Evolutionary conservation across 1,284 basidiomycete species (phyloP), one percentile per base, ranked within the genome.

Genomic region (Phellopilus nigrolimitatus): DNA sequence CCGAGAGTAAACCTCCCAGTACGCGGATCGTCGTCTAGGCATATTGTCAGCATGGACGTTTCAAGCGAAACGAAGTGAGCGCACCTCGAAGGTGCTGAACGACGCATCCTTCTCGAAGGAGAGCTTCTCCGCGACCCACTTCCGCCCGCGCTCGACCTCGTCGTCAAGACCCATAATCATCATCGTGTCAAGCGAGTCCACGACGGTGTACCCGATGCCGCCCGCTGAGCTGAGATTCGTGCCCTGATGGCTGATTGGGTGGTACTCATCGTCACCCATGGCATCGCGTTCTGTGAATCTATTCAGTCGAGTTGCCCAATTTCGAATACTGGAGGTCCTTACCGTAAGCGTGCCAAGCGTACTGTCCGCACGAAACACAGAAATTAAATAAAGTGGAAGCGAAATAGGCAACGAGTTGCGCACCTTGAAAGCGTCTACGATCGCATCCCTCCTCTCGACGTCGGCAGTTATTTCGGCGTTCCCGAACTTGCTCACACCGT

Each of bases 31-130:
- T 91, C 0, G 84, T 88, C 79, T 87, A 54, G 19, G 50, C n/a
- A n/a, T n/a, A n/a, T n/a, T n/a, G n/a, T n/a, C n/a, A n/a, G n/a
- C n/a, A n/a, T n/a, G n/a, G n/a, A n/a, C n/a, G n/a, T n/a, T n/a
- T n/a, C n/a, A n/a, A n/a, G n/a, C 36, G 15, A 3, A 17, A 49
- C 22, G 17, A 24, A 30, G 40, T 15, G 40, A 28, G 66, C 79
- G 46, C 54, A 90, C 91, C 78, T 98, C 95, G 60, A 98, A 98
- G 0, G 91, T 93, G 66, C 88, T 97, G 67, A 91, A 91, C 15
- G 78, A 70, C 9, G 78, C 92, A 61, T 93, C 84, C 9, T 83
- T 75, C 31, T 95, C 85, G 62, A 97, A 94, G 7, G 75, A 69
- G 39, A 97, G 68, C 30, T 80, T 72, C 22, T 76, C 72, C 22